Evolutionary conservation across 2,329 filamentous ascomycete species (phyloP).

Genomic region (Cercospora canescens): DNA sequence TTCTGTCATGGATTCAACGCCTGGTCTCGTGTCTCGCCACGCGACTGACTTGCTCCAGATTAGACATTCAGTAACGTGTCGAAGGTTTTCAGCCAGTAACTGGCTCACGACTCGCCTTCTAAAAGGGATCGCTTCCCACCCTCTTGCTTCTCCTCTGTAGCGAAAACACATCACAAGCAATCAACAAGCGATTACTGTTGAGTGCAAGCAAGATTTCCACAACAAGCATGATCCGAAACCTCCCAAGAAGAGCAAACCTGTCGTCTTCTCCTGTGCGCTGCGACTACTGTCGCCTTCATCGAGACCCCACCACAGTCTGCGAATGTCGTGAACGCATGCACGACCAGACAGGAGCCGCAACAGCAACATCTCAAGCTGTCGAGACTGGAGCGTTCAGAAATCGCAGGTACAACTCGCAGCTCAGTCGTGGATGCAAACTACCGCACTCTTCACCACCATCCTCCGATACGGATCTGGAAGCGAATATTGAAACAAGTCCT

Average conservation of each 20-base stretch:
- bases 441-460: neutral
- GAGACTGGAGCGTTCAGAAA: neutral
- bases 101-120: neutral
- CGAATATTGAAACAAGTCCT: neutral
- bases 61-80: slow-evolving; percentile 10
- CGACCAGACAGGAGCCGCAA: neutral
- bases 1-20: neutral
- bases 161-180: neutral
- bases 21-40: slow-evolving; percentile 3
- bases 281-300: slow-evolving; percentile 7
- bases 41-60: slow-evolving; percentile 10
- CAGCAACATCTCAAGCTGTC: neutral
- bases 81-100: neutral
- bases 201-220: neutral
- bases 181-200: neutral
- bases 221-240: neutral
- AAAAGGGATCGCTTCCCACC: neutral
- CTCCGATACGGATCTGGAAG: neutral
- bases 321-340: neutral
- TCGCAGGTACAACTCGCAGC: neutral
- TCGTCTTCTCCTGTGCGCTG: slow-evolving; percentile 1
- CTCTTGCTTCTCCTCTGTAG: neutral
- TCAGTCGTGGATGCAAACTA: neutral
- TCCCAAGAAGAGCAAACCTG: neutral
- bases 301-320: neutral